Base-by-base conservation (phyloP, 139 green algal genomes). In the Volvox reticuliferus region DNA sequence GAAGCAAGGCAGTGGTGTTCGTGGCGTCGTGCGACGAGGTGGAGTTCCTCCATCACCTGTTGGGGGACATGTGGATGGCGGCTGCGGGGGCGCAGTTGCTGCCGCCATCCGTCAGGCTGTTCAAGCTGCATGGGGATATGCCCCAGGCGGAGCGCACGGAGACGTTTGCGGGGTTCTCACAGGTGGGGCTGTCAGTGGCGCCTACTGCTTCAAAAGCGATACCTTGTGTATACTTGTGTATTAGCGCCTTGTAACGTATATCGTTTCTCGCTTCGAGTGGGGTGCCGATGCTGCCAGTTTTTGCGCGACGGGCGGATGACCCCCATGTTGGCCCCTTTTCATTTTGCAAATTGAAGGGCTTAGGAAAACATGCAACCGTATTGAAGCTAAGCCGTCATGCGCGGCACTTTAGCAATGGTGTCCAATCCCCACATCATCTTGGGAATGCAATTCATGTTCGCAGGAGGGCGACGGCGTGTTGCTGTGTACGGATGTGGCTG, bases 111-210 rank as follows among this genome's bases (percentile, higher is more conserved):
- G n/a, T 32, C 3, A n/a, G 18, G 37, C 44, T 99, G 69, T 94
- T 97, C 63, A 98, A 97, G 94, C 95, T 99, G 85, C 98, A 99
- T 91, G 98, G 98, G 20, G 98, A 98, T 91, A 96, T 99, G 94
- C 55, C 88, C 21, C 97, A 99, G 93, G 89, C 86, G 14, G 94
- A 99, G 89, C 95, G 98, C 30, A 97, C 95, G 9, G 91, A 90
- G 62, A 89, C 95, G 0, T 98, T 99, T 90, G 79, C 97, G 19
- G 92, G 82, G 2, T 99, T 99, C 79, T 90, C 90, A 0, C 86
- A 95, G 82, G 93, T 95, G 63, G 61, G 91, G 0, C 44, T 14
- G 44, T 55, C 44, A 55, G 44, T 55, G 5, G 44, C 44, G 44
- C 44, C 44, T 9, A 14, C 44, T 9, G 5, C 44, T 55, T 55